Percentiles rank a stretch among this genome's conserved stretches.
phyloP scores from a whole-genome alignment of 768 basidiomycete species.

The Phylloporus arenicola region DNA sequence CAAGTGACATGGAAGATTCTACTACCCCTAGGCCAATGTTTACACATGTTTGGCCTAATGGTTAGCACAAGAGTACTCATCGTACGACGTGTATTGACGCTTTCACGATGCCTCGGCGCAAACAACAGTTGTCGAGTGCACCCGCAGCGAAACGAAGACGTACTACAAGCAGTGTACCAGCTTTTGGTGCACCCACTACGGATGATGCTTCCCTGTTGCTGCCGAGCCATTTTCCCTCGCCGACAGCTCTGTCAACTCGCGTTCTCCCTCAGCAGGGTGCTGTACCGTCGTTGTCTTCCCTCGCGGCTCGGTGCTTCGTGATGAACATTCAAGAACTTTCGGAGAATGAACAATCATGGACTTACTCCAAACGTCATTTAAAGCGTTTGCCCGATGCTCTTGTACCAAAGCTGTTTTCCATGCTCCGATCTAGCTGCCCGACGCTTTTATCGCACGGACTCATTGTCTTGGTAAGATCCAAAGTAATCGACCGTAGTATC shows the following conservation, averaged over 20 bases:
- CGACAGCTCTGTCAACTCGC: conserved; percentile 48
- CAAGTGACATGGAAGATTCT: too few species aligned
- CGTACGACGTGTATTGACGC: too few species aligned
- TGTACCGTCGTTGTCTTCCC: conserved; percentile 41
- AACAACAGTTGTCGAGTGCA: not conserved
- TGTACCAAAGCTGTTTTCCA: conserved; percentile 46
- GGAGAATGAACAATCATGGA: conserved; percentile 36
- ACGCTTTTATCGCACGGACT: conserved; percentile 48
- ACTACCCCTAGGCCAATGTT: too few species aligned
- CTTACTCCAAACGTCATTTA: conserved; percentile 36
- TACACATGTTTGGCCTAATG: too few species aligned
- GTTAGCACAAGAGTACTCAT: too few species aligned
- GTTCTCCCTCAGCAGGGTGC: conserved; percentile 23
- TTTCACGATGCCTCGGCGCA: not conserved
- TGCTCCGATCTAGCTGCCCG: conserved; percentile 46
- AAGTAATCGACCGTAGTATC: not conserved
- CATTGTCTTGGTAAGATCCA: conserved; percentile 45
- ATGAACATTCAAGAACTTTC: conserved; percentile 38
- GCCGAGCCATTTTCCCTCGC: conserved; percentile 40
- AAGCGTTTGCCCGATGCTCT: conserved; percentile 48
- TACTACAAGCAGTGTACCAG: conserved; percentile 5
- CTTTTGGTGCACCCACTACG: conserved; percentile 42
- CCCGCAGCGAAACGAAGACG: conserved; percentile 14
- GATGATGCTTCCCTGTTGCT: conserved; percentile 38
- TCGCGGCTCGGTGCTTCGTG: conserved; percentile 52